Conservation (phyloP, 805 yeast species). For the Starmerella sirachaensis region DNA sequence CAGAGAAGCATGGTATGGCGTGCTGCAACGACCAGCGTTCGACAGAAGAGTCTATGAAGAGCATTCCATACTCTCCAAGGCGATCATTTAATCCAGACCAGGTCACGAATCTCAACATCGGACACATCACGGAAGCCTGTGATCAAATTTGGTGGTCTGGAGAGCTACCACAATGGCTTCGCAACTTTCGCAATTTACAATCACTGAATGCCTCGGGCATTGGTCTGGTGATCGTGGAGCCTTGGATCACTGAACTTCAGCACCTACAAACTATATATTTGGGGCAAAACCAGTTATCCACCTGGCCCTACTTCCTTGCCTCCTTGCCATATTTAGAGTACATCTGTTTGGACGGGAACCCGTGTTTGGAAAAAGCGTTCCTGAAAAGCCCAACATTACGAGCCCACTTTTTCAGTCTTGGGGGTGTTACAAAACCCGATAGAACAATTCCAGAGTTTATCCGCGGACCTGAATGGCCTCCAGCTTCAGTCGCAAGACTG, state of each 20-base stretch:
- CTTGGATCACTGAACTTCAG: conserved; percentile 9
- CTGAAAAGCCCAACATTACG: conserved; percentile 18
- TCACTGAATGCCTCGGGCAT: conserved; percentile 6
- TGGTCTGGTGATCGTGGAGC: conserved; percentile 12
- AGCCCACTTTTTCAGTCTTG: conserved; percentile 7
- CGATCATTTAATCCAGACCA: not conserved
- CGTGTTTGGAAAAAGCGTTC: conserved; percentile 16
- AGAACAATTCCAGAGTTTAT: conserved; percentile 6
- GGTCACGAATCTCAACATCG: conserved; percentile 4
- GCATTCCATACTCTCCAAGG: too few relatives aligned
- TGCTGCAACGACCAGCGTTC: too few relatives aligned
- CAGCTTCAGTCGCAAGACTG: conserved; percentile 10
- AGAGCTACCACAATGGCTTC: conserved; percentile 14
- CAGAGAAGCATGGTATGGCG: too few relatives aligned
- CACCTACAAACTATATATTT: conserved; percentile 6
- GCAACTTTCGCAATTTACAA: conserved; percentile 5
- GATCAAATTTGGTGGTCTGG: conserved; percentile 4
- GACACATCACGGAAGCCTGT: not conserved
- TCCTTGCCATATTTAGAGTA: conserved; percentile 1
- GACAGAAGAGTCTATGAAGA: too few relatives aligned
- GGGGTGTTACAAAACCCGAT: not conserved
- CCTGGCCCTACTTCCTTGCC: conserved; percentile 18
- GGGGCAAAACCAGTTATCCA: conserved; percentile 14
- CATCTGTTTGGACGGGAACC: conserved; percentile 14
- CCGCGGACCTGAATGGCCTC: conserved; percentile 17